Evolutionary conservation across 78 protist species (phyloP).

Genomic region (Pirum gemmata): DNA sequence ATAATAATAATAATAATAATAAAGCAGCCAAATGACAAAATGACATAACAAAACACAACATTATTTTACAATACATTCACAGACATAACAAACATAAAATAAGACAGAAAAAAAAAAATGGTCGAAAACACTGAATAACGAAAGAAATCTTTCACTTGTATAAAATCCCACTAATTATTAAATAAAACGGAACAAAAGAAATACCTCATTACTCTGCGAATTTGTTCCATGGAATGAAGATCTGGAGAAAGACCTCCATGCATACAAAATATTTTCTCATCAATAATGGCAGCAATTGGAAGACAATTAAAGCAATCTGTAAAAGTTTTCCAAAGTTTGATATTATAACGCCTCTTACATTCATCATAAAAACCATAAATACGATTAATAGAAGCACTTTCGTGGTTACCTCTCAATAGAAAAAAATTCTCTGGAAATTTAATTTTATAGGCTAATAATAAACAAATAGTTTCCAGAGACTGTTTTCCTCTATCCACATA

Average conservation of each 20-base stretch:
- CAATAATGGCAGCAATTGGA: slow-evolving; percentile 95
- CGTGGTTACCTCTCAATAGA: slow-evolving; percentile 99
- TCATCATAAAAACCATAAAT: slow-evolving; percentile 99
- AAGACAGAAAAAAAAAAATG: too few species aligned
- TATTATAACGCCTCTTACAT: slow-evolving; percentile 94
- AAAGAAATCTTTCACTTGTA: too few species aligned
- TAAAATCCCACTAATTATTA: too few species aligned
- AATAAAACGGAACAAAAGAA: too few species aligned
- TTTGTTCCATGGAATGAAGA: slow-evolving; percentile 83
- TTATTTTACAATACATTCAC: neutral
- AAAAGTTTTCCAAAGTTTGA: too few species aligned
- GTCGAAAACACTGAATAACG: too few species aligned
- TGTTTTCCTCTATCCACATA: slow-evolving; percentile 98
- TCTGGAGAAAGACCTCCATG: slow-evolving; percentile 99
- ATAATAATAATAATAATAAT: too few species aligned
- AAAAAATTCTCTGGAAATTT: slow-evolving; percentile 98
- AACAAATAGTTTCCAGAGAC: slow-evolving; percentile 89
- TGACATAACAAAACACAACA: neutral
- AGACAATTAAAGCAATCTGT: slow-evolving; percentile 96
- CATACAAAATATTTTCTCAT: slow-evolving; percentile 81
- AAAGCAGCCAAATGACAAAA: neutral
- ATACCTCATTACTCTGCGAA: slow-evolving; percentile 77
- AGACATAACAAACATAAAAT: slow-evolving; percentile 92
- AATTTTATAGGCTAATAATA: slow-evolving; percentile 96
- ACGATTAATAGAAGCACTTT: slow-evolving; percentile 95